Conservation (phyloP, 768 basidiomycete species). For the Leccinum ochraceum region DNA sequence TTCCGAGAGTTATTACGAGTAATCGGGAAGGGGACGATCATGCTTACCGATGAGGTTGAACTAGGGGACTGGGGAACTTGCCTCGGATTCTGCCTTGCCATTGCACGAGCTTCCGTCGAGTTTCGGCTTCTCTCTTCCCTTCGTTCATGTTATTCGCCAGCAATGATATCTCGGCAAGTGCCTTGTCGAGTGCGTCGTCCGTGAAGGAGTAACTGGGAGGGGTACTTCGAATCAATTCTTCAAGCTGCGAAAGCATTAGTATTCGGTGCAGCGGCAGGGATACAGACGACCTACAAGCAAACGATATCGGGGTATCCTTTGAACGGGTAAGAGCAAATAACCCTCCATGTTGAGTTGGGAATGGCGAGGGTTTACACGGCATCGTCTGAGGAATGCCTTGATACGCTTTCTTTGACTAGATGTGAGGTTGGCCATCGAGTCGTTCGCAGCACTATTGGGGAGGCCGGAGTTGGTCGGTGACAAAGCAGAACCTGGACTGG, state of each 20-base stretch:
- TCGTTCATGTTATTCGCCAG: conserved; percentile 97
- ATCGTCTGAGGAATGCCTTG: conserved; percentile 86
- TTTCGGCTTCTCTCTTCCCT: conserved; percentile 94
- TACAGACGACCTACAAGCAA: conserved; percentile 65
- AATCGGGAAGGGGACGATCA: neutral
- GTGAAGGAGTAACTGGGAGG: conserved; percentile 75
- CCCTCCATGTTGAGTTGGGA: conserved; percentile 94
- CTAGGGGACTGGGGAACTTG: conserved; percentile 94
- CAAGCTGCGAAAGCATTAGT: conserved; percentile 47
- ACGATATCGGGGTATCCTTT: conserved; percentile 96
- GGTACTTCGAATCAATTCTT: conserved; percentile 82
- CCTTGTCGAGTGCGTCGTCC: conserved; percentile 84
- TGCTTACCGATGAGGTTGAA: conserved; percentile 91
- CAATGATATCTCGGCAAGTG: conserved; percentile 82
- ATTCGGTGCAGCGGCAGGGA: conserved; percentile 1
- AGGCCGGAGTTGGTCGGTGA: conserved; percentile 64
- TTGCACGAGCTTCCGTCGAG: conserved; percentile 83
- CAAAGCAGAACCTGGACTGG: conserved; percentile 35
- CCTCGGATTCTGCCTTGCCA: conserved; percentile 90
- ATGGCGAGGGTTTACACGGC: conserved; percentile 85
- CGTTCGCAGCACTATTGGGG: conserved; percentile 42
- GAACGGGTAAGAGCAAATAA: conserved; percentile 92
- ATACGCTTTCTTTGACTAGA: conserved; percentile 87
- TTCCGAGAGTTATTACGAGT: conserved; percentile 11
- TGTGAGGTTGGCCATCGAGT: conserved; percentile 59